A percentile compares a stretch with the other conserved stretches of the same genome.
phyloP scores from a whole-genome alignment of 2,329 filamentous ascomycete species.

The Penicillium occitanis region DNA sequence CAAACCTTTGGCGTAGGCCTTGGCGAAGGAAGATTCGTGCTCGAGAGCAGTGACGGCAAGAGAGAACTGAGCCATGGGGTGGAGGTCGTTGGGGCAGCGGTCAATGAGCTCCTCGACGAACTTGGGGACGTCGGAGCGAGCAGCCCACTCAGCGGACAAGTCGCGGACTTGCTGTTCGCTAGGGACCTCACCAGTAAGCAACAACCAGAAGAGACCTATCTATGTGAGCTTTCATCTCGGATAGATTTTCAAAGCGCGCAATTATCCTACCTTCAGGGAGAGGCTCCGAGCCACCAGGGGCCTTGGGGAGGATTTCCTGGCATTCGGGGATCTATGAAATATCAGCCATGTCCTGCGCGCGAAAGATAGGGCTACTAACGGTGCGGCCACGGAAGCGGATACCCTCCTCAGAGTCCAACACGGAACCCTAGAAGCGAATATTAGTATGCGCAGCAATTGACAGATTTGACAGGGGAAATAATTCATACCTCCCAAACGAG shows the following conservation, averaged over 20 bases:
- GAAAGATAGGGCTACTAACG: constrained; percentile 41
- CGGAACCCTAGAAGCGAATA: constrained; percentile 63
- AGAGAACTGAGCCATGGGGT: constrained; percentile 99
- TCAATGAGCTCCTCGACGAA: constrained; percentile 99
- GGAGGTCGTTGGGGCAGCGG: constrained; percentile 97
- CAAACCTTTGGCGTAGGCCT: constrained; percentile 98
- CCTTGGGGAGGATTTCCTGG: constrained; percentile 96
- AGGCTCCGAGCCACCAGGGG: constrained; percentile 92
- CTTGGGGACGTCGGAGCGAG: constrained; percentile 93
- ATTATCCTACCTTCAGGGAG: constrained; percentile 75
- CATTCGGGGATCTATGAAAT: constrained; percentile 79
- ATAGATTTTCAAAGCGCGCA: neutral
- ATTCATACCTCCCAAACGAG: constrained; percentile 83
- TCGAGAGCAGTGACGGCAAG: constrained; percentile 96
- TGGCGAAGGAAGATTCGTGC: constrained; percentile 95
- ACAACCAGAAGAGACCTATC: constrained; percentile 95
- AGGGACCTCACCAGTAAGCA: constrained; percentile 96
- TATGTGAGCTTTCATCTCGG: neutral
- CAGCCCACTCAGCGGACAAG: constrained; percentile 97
- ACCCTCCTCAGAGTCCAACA: constrained; percentile 97
- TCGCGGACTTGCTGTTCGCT: constrained; percentile 97
- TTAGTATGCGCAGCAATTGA: neutral
- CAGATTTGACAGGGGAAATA: neutral
- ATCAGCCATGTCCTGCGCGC: constrained; percentile 25
- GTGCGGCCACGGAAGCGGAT: constrained; percentile 99